Evolutionary conservation across 805 yeast species (phyloP), one percentile per base, ranked within the genome.

Genomic region (Candida yuanshanica): DNA sequence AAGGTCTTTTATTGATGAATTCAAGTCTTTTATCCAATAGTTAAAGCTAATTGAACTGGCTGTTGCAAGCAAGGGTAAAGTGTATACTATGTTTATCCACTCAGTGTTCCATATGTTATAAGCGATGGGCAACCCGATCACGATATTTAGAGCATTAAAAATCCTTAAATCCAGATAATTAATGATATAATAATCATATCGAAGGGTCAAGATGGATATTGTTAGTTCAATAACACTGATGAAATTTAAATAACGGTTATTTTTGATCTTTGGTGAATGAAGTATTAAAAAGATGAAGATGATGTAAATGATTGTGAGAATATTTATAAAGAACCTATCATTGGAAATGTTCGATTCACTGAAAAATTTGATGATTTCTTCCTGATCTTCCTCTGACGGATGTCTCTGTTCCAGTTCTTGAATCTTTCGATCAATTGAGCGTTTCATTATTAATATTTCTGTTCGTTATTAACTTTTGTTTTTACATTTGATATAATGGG

Each of bases 361-460:
- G 8, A 51, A 26, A 6, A 51, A 36, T 12, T 45, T 44, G n/a
- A 51, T 38, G 22, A 49, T 35, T 23, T 51, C 55, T n/a, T 37
- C 46, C 35, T 50, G 54, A 7, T 50, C 54, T n/a, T 37, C 49
- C 10, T 42, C 44, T 24, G 46, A 49, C 17, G 34, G 34, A 11
- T 14, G 31, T 17, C 26, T 27, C 13, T 34, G 35, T 26, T 37
- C 21, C 16, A 37, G n/a, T 37, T 31, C 40, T 20, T 18, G 27
- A 13, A 32, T 10, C 17, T 23, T 16, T 29, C 11, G 23, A n/a
- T 26, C 16, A 20, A 18, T 35, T 24, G 26, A 35, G 32, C 31
- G 37, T 24, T 16, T 16, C 37, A 18, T 18, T 12, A 23, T 12
- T 17, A 16, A n/a, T n/a, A n/a, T n/a, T n/a, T n/a, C n/a, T n/a